Evolutionary conservation across 148 eudicot genomes (phyloP).

Genomic region (Salicornia ramosissima): DNA sequence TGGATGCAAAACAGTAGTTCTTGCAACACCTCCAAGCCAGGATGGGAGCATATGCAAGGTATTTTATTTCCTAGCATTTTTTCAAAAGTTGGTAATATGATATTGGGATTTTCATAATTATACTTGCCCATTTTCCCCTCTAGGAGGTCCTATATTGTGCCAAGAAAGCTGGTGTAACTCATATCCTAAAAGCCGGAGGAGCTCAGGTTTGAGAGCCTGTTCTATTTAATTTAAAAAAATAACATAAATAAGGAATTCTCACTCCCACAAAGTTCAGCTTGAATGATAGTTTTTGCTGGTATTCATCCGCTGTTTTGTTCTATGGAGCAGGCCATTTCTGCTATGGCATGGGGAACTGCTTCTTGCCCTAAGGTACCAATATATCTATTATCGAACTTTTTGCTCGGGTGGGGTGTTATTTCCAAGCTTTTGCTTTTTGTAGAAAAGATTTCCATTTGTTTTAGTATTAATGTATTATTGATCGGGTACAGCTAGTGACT

Average conservation of each 20-base stretch:
- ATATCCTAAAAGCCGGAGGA: slow-evolving; percentile 98
- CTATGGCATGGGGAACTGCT: slow-evolving; percentile 99
- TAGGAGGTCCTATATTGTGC: slow-evolving; percentile 99
- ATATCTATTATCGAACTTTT: background rate
- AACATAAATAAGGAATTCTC: background rate
- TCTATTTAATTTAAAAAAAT: background rate
- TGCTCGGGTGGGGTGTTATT: background rate
- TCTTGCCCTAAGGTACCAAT: slow-evolving; percentile 90
- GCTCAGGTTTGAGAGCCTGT: slow-evolving; percentile 65
- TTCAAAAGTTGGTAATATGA: background rate
- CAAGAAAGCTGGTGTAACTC: slow-evolving; percentile 97
- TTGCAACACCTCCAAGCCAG: slow-evolving; percentile 90
- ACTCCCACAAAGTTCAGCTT: background rate
- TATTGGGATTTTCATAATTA: background rate
- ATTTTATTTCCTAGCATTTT: slow-evolving; percentile 1
- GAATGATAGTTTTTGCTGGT: background rate
- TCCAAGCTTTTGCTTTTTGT: background rate
- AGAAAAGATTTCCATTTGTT: too few species aligned
- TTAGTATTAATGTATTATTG: too few species aligned
- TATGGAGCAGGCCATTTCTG: slow-evolving; percentile 79
- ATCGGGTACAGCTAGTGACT: background rate
- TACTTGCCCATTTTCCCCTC: slow-evolving; percentile 1
- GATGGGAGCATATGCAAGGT: slow-evolving; percentile 97
- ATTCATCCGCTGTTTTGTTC: slow-evolving; percentile 3
- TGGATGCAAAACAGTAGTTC: slow-evolving; percentile 91